Base-by-base conservation (phyloP, 768 basidiomycete genomes). In the Fibroporia radiculosa region DNA sequence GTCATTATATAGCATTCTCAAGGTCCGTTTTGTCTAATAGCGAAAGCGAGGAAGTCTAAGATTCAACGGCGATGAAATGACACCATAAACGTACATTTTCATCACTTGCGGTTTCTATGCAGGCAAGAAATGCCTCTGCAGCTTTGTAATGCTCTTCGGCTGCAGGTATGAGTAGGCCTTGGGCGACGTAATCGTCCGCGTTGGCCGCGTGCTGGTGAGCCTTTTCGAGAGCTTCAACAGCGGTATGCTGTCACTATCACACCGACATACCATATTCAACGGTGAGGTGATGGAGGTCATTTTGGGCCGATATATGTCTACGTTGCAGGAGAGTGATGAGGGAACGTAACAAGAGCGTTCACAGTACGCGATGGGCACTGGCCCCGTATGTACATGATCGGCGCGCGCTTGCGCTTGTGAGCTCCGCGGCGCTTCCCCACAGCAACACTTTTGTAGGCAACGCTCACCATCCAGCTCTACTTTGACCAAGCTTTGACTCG, bases 181-280 rank as follows among this genome's bases (percentile, higher is more conserved):
- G 73, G 11, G 69, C 70, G 35, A 74, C 57, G 55, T 74, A 77
- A 47, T 89, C 85, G 40, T 90, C 86, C 27, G 86, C 87, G 55
- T 83, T 84, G 13, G 81, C 80, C 42, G 83, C 83, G 63, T 89
- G 85, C 55, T 83, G 79, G 61, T 91, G 84, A 18, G 88, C 87
- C 86, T 90, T 60, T 31, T 32, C 37, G 24, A 29, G 27, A 42
- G 19, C 32, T 29, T 37, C 34, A 19, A 24, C 5, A 3, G 27
- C 20, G 12, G n/a, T 3, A 8, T 29, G 27, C 26, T 42, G n/a
- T 28, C 13, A 22, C 28, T 3, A 8, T 35, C 34, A n/a, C 40
- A 13, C 19, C 26, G 38, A 25, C 44, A 45, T 42, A 51, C 54
- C 47, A 51, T 48, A 27, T 52, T 52, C 25, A 55, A 39, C 4